These are phyloP conservation scores for Alloascoidea hylecoeti DNA, from an alignment of 805 yeast species.

Conservation along the genomic window DNA sequence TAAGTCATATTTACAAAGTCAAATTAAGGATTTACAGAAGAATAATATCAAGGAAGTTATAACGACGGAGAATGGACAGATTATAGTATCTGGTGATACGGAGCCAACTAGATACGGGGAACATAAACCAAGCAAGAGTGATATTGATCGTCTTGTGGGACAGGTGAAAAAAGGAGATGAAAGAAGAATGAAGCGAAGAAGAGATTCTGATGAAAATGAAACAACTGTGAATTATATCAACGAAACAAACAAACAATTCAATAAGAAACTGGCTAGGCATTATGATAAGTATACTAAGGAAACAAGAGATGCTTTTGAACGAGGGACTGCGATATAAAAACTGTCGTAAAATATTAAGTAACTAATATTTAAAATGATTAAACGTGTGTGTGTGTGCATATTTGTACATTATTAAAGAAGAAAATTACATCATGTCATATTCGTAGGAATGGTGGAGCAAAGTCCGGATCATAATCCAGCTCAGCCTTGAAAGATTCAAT, in stretches of 20 bases:
- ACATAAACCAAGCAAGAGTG: slow-evolving; percentile 9
- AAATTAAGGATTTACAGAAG: slow-evolving; percentile 19
- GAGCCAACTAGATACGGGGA: slow-evolving; percentile 6
- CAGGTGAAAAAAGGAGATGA: slow-evolving; percentile 19
- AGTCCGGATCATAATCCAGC: slow-evolving; percentile 28
- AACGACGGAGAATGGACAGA: slow-evolving; percentile 18
- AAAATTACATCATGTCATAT: slow-evolving; percentile 2
- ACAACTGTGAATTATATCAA: slow-evolving; percentile 32
- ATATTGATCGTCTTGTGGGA: slow-evolving; percentile 16
- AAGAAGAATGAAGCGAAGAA: slow-evolving; percentile 20
- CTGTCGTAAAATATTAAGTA: no score
- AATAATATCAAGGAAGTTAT: slow-evolving; percentile 12
- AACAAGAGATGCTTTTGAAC: slow-evolving; percentile 18
- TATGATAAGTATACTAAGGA: slow-evolving; percentile 27
- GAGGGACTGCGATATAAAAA: slow-evolving; percentile 19
- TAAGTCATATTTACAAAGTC: slow-evolving; percentile 25
- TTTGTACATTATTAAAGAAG: no score
- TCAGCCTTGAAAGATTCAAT: slow-evolving; percentile 71
- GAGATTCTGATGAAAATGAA: slow-evolving; percentile 16
- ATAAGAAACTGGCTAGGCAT: slow-evolving; percentile 49
- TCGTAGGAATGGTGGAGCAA: slow-evolving; percentile 52
- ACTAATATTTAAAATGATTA: no score
- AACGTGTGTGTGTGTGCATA: no score
- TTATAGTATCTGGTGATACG: slow-evolving; percentile 11
- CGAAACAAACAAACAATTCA: slow-evolving; percentile 63